These are phyloP conservation scores for Volvox africanus DNA, from an alignment of 139 green algal species.

Conservation along the genomic window DNA sequence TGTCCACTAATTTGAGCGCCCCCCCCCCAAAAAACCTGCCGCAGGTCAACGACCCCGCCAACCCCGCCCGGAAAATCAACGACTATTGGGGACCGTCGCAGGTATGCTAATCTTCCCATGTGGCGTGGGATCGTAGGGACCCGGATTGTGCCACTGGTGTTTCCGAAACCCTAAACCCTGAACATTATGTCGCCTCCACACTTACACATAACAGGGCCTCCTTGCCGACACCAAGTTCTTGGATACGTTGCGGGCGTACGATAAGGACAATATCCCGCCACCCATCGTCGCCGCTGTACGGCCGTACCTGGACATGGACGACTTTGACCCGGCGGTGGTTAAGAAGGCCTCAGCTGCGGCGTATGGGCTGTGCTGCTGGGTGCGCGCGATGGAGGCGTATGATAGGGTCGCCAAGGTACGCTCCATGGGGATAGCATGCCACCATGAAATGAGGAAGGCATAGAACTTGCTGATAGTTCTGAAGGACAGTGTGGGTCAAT, in stretches of 20 bases:
- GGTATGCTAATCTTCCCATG: neutral
- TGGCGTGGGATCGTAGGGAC: too few species aligned
- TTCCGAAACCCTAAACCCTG: too few species aligned
- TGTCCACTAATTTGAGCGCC: neutral
- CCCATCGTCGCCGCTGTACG: conserved; percentile 64
- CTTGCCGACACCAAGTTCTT: conserved; percentile 79
- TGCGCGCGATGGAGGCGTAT: conserved; percentile 86
- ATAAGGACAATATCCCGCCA: conserved; percentile 82
- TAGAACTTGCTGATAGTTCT: too few species aligned
- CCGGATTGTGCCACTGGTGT: too few species aligned
- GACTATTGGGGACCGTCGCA: conserved; percentile 82
- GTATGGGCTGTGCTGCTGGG: conserved; percentile 83
- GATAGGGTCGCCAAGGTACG: conserved; percentile 58
- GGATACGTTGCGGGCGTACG: conserved; percentile 69
- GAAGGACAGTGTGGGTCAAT: too few species aligned
- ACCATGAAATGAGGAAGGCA: too few species aligned
- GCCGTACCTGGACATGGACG: conserved; percentile 70
- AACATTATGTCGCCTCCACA: too few species aligned
- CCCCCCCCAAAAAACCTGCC: neutral
- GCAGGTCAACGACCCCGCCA: conserved; percentile 62
- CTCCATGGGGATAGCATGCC: too few species aligned
- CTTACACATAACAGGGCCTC: conserved; percentile 51
- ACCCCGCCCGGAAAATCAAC: conserved; percentile 66
- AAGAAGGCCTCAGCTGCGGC: conserved; percentile 77
- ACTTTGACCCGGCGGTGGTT: conserved; percentile 68